Evolutionary conservation across 208 protist species (phyloP), one percentile per base, ranked within the genome.

Genomic region (Crithidia fasciculata): DNA sequence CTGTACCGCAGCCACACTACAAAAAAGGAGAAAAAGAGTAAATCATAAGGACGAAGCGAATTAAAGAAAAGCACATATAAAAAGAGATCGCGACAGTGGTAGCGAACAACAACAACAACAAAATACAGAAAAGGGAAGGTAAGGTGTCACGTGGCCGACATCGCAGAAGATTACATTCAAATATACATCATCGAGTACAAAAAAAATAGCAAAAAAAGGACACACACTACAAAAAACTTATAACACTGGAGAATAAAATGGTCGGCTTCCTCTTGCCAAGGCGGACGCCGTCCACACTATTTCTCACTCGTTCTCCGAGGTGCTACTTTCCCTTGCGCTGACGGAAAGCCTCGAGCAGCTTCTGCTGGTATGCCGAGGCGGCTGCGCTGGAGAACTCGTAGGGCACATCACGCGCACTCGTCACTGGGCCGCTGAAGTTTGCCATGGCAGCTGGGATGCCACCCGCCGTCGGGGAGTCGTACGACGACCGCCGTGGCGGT

Each of bases 301-400:
- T 1, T 28, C 28, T 28, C 28, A 28, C 28, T 28, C 28, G 28
- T 1, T 28, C 28, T 28, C 28, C 28, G 28, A 1, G 1, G 19
- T 49, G n/a, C 16, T 53, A 41, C 28, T 36, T 9, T 5, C 56
- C 53, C 55, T 90, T 88, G 6, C 78, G 74, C 8, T 80, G 66
- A 28, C 92, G 84, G 72, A 82, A 97, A 37, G 86, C 76, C 66
- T 95, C 92, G 10, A 97, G 74, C 44, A 97, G 85, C 57, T 82
- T 67, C 69, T 93, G 79, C 81, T 97, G 92, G 47, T 97, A 97
- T 45, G 89, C 89, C 3, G 85, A 69, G 58, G 92, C 92, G 3
- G 89, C 90, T 40, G 78, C 81, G 69, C 80, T 89, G 37, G 89
- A 93, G 78, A 87, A 96, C 81, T 92, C 81, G 18, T 79, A 60